Conservation (phyloP, 768 basidiomycete genomes). For the Pilatotrama ljubarskyi region DNA sequence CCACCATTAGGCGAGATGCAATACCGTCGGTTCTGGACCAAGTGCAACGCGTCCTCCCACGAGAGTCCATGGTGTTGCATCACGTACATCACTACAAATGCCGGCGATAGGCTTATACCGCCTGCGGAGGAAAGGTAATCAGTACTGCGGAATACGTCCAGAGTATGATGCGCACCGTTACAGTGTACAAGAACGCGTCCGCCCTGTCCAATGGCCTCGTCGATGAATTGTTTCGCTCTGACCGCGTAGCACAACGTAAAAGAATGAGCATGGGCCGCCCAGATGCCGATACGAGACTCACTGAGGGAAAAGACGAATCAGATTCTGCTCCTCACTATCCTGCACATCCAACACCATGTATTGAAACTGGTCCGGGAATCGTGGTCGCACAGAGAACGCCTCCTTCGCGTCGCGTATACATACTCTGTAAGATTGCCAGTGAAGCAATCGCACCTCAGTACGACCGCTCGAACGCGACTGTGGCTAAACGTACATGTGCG, state of each 20-base stretch:
- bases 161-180: conserved; percentile 56
- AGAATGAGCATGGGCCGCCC: background rate
- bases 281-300: conserved; percentile 36
- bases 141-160: background rate
- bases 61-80: conserved; percentile 82
- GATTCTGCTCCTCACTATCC: conserved; percentile 93
- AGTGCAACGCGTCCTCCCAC: conserved; percentile 87
- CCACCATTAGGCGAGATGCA: conserved; percentile 93
- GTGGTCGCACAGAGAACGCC: conserved; percentile 84
- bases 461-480: background rate
- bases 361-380: conserved; percentile 75
- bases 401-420: conserved; percentile 90
- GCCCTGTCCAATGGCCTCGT: conserved; percentile 59
- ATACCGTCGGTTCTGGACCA: conserved; percentile 88
- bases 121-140: conserved; percentile 42
- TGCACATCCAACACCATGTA: conserved; percentile 86
- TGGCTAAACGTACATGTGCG: conserved; percentile 66
- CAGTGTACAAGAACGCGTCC: conserved; percentile 88
- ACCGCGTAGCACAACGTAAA: background rate
- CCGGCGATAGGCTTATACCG: conserved; percentile 84
- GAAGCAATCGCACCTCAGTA: background rate
- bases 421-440: conserved; percentile 46
- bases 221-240: conserved; percentile 79
- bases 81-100: conserved; percentile 91
- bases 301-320: conserved; percentile 89